These are phyloP conservation scores for Colletotrichum tropicale DNA, from an alignment of 2,329 filamentous ascomycete genomes.

Conservation along the genomic window DNA sequence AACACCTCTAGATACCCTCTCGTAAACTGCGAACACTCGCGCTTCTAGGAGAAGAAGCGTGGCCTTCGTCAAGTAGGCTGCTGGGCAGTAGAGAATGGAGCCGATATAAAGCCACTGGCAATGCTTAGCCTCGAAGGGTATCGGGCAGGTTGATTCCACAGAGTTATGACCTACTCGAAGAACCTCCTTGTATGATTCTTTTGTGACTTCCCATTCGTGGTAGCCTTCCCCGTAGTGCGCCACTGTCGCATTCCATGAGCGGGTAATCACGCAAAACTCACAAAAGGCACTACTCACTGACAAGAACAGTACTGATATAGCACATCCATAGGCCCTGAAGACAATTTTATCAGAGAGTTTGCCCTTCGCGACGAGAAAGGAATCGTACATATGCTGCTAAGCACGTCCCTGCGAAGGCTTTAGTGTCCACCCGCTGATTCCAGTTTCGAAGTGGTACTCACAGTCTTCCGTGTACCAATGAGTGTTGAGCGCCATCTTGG, in stretches of 20 bases:
- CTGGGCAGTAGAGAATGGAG: slow-evolving; percentile 29
- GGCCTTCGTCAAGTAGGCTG: slow-evolving; percentile 31
- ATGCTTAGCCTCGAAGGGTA: neutral
- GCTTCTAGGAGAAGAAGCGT: slow-evolving; percentile 33
- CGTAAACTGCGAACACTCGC: slow-evolving; percentile 30
- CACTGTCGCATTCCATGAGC: neutral
- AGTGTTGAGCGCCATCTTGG: neutral
- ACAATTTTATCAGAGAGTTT: neutral
- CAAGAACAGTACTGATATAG: neutral
- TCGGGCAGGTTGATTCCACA: neutral
- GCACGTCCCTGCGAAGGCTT: neutral
- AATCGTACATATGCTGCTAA: neutral
- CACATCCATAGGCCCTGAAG: neutral
- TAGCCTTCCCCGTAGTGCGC: slow-evolving; percentile 22
- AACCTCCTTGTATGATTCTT: slow-evolving; percentile 9
- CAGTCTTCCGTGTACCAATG: neutral
- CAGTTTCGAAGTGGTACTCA: neutral
- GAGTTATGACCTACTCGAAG: neutral
- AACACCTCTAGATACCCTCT: slow-evolving; percentile 25
- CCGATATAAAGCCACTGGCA: slow-evolving; percentile 28
- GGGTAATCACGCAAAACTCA: neutral
- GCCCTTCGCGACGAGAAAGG: fast-evolving
- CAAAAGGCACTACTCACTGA: neutral
- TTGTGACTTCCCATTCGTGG: slow-evolving; percentile 23
- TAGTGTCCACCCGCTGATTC: neutral